Conservation (phyloP, 352 stramenopile species). For the Globisporangium cystogenes region DNA sequence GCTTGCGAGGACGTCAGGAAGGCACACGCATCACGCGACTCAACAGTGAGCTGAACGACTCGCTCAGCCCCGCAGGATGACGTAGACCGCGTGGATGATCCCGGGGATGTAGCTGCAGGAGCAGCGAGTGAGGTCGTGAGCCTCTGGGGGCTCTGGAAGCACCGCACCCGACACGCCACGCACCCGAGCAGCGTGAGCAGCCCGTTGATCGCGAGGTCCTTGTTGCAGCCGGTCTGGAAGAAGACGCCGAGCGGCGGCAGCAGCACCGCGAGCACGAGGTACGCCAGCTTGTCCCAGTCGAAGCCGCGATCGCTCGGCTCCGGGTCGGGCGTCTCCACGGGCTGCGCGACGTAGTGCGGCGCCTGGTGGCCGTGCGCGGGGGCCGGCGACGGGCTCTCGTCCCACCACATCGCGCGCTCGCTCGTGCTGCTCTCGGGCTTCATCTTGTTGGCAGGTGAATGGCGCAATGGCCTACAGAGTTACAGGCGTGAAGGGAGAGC, state of each 20-base stretch:
- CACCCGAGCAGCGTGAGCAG: slow-evolving; percentile 37
- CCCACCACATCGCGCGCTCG: slow-evolving; percentile 5
- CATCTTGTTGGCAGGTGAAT: slow-evolving; percentile 40
- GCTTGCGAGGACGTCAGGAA: too few relatives aligned
- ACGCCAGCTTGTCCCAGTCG: slow-evolving; percentile 27
- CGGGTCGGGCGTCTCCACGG: neutral
- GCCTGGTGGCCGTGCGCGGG: neutral
- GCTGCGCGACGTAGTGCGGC: neutral
- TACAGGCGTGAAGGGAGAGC: too few relatives aligned
- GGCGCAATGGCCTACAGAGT: too few relatives aligned
- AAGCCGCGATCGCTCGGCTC: neutral
- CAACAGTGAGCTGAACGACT: too few relatives aligned
- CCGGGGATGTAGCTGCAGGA: too few relatives aligned
- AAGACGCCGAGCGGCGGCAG: slow-evolving; percentile 31
- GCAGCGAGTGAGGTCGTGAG: too few relatives aligned
- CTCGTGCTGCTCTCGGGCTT: neutral
- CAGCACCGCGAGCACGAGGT: slow-evolving; percentile 39
- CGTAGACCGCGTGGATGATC: too few relatives aligned
- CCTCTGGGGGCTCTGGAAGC: too few relatives aligned
- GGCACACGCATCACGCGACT: too few relatives aligned
- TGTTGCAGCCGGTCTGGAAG: slow-evolving; percentile 31
- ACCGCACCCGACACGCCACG: too few relatives aligned
- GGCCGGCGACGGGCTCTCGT: slow-evolving; percentile 4
- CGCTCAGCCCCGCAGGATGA: too few relatives aligned
- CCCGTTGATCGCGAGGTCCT: slow-evolving; percentile 51